Evolutionary conservation across 106 monocot species (phyloP), one percentile per base, ranked within the genome.

Genomic region (Posidonia australis): DNA sequence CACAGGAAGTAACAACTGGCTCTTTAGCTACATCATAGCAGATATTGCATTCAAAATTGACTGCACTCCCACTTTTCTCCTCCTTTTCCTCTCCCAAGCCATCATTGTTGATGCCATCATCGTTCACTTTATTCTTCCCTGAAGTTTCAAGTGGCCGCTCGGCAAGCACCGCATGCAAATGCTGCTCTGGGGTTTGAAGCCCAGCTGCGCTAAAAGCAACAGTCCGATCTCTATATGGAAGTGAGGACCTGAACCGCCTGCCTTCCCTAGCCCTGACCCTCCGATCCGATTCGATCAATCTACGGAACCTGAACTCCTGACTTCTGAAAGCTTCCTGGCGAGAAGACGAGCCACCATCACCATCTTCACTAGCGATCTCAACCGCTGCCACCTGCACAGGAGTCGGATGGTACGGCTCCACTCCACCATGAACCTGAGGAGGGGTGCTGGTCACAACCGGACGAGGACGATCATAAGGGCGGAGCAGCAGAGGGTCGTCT

Each of bases 1-100:
- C 92, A 1, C 92, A 92, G 1, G 88, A 88, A 13, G 88, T 92
- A 44, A 92, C 88, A 53, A 88, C 92, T 5, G 92, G 92, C 14
- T 88, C 88, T 1, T 70, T 66, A 0, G 92, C 84, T 62, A 85
- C 67, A 27, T 92, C 88, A 25, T 88, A 78, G 68, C 92, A 92
- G 25, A 92, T 81, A 46, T 92, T 88, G 67, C 92, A 92, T 63
- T 92, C 88, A 44, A 92, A 92, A 19, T 77, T 73, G n/a, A 78
- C 78, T 27, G 58, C 66, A 46, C 16, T 64, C 43, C 32, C 74
- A 12, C 19, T 66, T 66, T 78, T 82, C 25, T 77, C 61, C 16
- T 78, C 78, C 9, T 29, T 45, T 2, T 68, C 75, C 29, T 83
- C 82, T 32, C 77, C 79, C 0, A 84, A 73, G 47, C 42, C 79